Evolutionary conservation across 106 monocot species (phyloP).

Genomic region (Allium cepa): DNA sequence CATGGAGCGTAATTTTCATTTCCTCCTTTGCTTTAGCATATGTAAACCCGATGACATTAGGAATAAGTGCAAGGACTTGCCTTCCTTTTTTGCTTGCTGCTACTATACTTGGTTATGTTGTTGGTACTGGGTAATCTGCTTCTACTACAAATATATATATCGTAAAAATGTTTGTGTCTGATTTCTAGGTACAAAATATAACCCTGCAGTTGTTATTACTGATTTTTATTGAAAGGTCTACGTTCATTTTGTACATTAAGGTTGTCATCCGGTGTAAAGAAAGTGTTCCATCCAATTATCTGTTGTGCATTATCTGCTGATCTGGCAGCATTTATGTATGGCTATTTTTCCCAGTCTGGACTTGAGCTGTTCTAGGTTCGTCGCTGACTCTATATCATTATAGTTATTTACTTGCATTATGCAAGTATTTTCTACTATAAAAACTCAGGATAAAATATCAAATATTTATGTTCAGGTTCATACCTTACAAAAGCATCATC

Average conservation of each 20-base stretch:
- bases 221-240: not conserved
- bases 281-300: constrained; percentile 63
- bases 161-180: not conserved
- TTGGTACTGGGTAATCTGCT: constrained; percentile 79
- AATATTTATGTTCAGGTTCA: no score
- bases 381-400: constrained; percentile 4
- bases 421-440: no score
- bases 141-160: not conserved
- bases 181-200: not conserved
- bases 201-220: not conserved
- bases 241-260: constrained; percentile 15
- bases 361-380: constrained; percentile 84
- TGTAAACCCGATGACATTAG: constrained; percentile 54
- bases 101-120: constrained; percentile 72
- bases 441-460: no score
- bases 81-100: constrained; percentile 87
- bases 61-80: constrained; percentile 76
- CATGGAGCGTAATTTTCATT: constrained; percentile 61
- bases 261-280: constrained; percentile 58
- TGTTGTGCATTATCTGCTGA: constrained; percentile 60
- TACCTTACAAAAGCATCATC: no score
- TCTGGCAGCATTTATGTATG: constrained; percentile 78
- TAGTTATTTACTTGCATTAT: constrained; percentile 7
- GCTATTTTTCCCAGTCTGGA: constrained; percentile 69
- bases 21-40: constrained; percentile 55